A percentile compares a stretch with the other conserved stretches of the same genome.
Conservation (phyloP, 345 rosid genomes). For the Cochlearia excelsa region DNA sequence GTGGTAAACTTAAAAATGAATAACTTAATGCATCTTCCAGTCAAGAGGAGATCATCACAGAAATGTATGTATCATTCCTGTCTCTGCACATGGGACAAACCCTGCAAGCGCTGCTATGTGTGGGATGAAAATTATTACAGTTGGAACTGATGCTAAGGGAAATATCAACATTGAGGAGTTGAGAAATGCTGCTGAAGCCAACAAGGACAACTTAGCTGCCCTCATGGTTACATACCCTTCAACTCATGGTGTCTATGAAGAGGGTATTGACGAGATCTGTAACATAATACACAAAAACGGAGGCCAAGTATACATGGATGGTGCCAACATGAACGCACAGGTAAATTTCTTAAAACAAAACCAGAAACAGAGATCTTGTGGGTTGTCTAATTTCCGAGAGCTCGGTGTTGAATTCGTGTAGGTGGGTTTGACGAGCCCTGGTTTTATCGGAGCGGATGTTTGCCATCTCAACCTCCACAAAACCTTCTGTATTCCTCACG, state of each 20-base stretch:
- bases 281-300: constrained; percentile 93
- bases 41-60: constrained; percentile 96
- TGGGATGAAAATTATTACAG: constrained; percentile 92
- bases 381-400: constrained; percentile 84
- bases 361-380: constrained; percentile 78
- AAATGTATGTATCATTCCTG: constrained; percentile 95
- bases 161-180: constrained; percentile 90
- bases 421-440: constrained; percentile 99
- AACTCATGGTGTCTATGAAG: constrained; percentile 96
- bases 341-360: constrained; percentile 66
- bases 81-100: constrained; percentile 98
- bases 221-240: constrained; percentile 99
- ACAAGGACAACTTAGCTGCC: constrained; percentile 82
- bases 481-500: constrained; percentile 97
- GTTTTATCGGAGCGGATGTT: constrained; percentile 97
- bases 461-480: constrained; percentile 99
- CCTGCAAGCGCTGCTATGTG: constrained; percentile 99
- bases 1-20: constrained; percentile 17
- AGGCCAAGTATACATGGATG: constrained; percentile 99
- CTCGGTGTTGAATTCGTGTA: constrained; percentile 34
- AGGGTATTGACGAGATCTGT: constrained; percentile 93
- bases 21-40: constrained; percentile 43
- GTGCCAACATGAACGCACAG: constrained; percentile 99
- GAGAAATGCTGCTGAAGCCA: constrained; percentile 87
- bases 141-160: constrained; percentile 98